Base-by-base conservation (phyloP, 2,329 filamentous ascomycete genomes). In the Trichoderma hamatum region DNA sequence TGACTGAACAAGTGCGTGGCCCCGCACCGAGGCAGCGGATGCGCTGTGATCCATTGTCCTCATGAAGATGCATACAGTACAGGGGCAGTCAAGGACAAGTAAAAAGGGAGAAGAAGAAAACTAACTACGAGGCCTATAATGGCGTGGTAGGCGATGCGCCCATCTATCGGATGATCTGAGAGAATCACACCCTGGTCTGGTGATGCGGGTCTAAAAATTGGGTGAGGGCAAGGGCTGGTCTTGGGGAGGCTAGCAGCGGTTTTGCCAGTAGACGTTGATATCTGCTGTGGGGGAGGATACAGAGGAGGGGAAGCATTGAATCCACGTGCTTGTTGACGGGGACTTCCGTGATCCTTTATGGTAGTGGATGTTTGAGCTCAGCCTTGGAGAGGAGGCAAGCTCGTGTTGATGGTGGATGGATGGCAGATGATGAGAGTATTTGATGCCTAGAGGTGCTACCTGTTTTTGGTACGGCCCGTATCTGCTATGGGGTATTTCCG, bases 151-250 rank as follows among this genome's bases (percentile, higher is more conserved):
- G 46, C 49, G 49, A 66, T 56, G 61, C 32, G 39, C 30, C 55
- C 55, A 51, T 52, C 51, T 46, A 66, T 66, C 52, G 62, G 51
- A 43, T 66, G 62, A 66, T 66, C 51, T 39, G 52, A 56, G 21
- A 46, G 62, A 43, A 56, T 65, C 51, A 46, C 62, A 56, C 62
- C 62, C 62, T 36, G 62, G 62, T 66, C 62, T 58, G 62, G 62
- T 66, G 52, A 66, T 66, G 62, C 62, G 34, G 62, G 51, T 32
- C 30, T 52, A 19, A 43, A 10, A 54, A 19, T 26, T 21, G 46
- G 30, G 60, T 19, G 46, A 36, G 30, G 21, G 21, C n/a, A n/a
- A n/a, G n/a, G n/a, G n/a, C n/a, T n/a, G n/a, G n/a, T n/a, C n/a
- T n/a, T n/a, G n/a, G n/a, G n/a, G n/a, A n/a, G 43, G 46, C 61